Percentiles rank a stretch among this genome's conserved stretches.
These are phyloP conservation scores for Fusarium oligoseptatum DNA, from an alignment of 2,329 filamentous ascomycete species.

Conservation along the genomic window DNA sequence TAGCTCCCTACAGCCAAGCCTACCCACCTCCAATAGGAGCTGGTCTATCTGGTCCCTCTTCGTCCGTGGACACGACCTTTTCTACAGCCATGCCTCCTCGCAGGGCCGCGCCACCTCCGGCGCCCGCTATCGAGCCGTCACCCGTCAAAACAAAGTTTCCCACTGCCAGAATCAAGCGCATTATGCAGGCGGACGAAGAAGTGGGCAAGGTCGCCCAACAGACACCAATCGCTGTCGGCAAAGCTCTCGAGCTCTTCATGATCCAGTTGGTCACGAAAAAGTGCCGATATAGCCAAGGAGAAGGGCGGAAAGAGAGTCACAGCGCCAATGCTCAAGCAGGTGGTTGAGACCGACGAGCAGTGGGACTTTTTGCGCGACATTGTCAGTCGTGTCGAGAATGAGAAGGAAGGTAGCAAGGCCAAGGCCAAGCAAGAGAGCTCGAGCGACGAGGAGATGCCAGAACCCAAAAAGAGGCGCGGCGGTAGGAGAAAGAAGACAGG, in stretches of 20 bases:
- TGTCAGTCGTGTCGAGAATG: slow-evolving; percentile 81
- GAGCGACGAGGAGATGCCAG: slow-evolving; percentile 63
- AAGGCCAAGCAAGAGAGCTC: slow-evolving; percentile 66
- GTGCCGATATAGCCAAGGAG: slow-evolving; percentile 84
- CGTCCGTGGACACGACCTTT: slow-evolving; percentile 22
- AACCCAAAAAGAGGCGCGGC: slow-evolving; percentile 62
- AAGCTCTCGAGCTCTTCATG: slow-evolving; percentile 98
- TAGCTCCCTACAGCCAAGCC: slow-evolving; percentile 32
- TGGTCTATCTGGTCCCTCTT: slow-evolving; percentile 17
- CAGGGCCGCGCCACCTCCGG: slow-evolving; percentile 51
- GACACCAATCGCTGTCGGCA: slow-evolving; percentile 94
- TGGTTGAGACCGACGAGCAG: slow-evolving; percentile 88
- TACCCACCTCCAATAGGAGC: slow-evolving; percentile 24
- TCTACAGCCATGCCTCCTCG: slow-evolving; percentile 52
- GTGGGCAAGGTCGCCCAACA: slow-evolving; percentile 99
- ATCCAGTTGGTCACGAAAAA: slow-evolving; percentile 91
- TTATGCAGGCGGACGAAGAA: slow-evolving; percentile 99
- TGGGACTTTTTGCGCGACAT: slow-evolving; percentile 96
- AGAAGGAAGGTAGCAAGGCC: slow-evolving; percentile 60
- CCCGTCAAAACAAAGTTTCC: slow-evolving; percentile 96
- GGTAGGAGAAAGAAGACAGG: slow-evolving; percentile 64
- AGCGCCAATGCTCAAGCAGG: slow-evolving; percentile 90
- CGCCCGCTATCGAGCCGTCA: slow-evolving; percentile 68
- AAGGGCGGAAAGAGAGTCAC: slow-evolving; percentile 92
- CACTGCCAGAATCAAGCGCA: slow-evolving; percentile 96